A percentile compares a stretch with the other conserved stretches of the same genome.
Conservation (phyloP, 2,329 filamentous ascomycete genomes). For the Drechslerella stenobrocha region DNA sequence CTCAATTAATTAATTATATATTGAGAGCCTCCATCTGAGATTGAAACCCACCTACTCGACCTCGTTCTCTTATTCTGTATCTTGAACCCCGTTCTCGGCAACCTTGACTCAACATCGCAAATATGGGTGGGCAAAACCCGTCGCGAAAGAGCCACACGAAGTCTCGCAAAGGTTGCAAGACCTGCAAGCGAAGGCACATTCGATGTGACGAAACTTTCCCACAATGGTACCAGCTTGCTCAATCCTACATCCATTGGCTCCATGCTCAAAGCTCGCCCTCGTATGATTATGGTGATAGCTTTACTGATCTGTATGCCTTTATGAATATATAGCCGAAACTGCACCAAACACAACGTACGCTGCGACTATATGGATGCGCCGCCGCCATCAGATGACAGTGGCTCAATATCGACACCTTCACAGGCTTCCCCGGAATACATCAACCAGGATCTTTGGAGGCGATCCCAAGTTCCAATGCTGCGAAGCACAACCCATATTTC, state of each 20-base stretch:
- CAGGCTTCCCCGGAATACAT: slow-evolving; percentile 72
- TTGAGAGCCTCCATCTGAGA: background rate
- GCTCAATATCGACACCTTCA: slow-evolving; percentile 56
- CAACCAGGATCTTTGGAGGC: slow-evolving; percentile 80
- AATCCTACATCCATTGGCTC: slow-evolving; percentile 9
- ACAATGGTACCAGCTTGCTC: slow-evolving; percentile 72
- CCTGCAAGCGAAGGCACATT: slow-evolving; percentile 96
- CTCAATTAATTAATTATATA: slow-evolving; percentile 2
- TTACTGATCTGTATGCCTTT: slow-evolving; percentile 27
- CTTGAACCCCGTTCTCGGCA: slow-evolving; percentile 6
- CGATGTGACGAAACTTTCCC: slow-evolving; percentile 97
- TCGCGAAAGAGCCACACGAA: slow-evolving; percentile 86
- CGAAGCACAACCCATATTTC: slow-evolving; percentile 77
- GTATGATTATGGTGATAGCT: too few relatives aligned
- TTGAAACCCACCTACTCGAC: background rate
- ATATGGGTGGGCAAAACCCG: slow-evolving; percentile 44
- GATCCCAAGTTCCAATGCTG: slow-evolving; percentile 80
- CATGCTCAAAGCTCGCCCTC: slow-evolving; percentile 31
- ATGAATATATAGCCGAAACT: slow-evolving; percentile 73
- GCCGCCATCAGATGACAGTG: slow-evolving; percentile 58
- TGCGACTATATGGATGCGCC: slow-evolving; percentile 94
- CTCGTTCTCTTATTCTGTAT: slow-evolving; percentile 1
- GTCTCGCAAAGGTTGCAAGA: slow-evolving; percentile 96
- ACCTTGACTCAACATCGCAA: background rate
- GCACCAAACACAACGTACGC: slow-evolving; percentile 97